Percentiles rank a stretch among this genome's conserved stretches.
These are phyloP conservation scores for Pyrus bretschneideri DNA, from an alignment of 306 rosid species.

Conservation along the genomic window DNA sequence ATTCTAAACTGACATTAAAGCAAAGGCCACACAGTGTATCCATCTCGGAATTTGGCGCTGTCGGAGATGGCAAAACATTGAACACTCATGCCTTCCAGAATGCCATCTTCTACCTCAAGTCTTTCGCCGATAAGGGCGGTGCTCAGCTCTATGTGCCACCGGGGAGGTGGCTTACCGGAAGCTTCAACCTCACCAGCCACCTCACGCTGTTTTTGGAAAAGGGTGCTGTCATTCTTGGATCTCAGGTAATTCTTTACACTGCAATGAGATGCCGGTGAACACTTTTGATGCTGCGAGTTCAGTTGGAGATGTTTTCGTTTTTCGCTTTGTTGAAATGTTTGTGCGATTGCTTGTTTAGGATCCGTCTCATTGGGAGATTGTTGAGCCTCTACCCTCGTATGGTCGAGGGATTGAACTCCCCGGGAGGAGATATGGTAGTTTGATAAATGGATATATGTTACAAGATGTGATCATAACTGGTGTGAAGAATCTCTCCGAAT, in stretches of 20 bases:
- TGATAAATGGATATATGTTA: slow-evolving; percentile 76
- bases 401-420: slow-evolving; percentile 90
- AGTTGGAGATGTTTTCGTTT: not conserved
- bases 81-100: slow-evolving; percentile 94
- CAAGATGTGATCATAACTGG: slow-evolving; percentile 92
- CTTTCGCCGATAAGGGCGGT: slow-evolving; percentile 96
- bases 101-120: slow-evolving; percentile 91
- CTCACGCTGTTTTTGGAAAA: slow-evolving; percentile 93
- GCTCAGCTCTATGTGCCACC: slow-evolving; percentile 95
- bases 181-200: slow-evolving; percentile 92
- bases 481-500: slow-evolving; percentile 11
- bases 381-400: slow-evolving; percentile 86
- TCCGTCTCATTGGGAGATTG: slow-evolving; percentile 68
- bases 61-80: slow-evolving; percentile 87
- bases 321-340: not conserved
- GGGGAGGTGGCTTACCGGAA: slow-evolving; percentile 91
- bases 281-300: not conserved
- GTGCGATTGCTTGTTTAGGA: slow-evolving; percentile 44
- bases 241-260: slow-evolving; percentile 62
- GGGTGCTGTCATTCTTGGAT: slow-evolving; percentile 82
- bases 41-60: slow-evolving; percentile 87
- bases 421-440: slow-evolving; percentile 72
- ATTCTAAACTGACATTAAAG: slow-evolving; percentile 30
- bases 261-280: not conserved
- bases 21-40: slow-evolving; percentile 96